Evolutionary conservation across 169 alveolate genomes (phyloP).

Genomic region (Hepatocystis sp.): DNA sequence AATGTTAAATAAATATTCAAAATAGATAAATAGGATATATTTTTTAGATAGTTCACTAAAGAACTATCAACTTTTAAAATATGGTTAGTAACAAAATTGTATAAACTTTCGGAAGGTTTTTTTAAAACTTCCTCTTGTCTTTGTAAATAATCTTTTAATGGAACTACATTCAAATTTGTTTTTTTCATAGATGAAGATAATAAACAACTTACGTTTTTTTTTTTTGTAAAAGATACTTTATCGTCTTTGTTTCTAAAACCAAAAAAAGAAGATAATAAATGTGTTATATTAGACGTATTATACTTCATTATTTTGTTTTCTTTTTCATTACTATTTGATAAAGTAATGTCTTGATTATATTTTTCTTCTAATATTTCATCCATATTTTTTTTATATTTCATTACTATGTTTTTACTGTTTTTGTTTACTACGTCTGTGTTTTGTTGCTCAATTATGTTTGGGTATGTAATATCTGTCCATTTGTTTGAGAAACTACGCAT

Average conservation of each 20-base stretch:
- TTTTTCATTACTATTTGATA: constrained; percentile 51
- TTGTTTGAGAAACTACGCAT: too few relatives aligned
- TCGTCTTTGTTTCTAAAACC: constrained; percentile 71
- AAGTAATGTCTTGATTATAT: too few relatives aligned
- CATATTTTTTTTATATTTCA: too few relatives aligned
- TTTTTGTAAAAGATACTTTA: constrained; percentile 53
- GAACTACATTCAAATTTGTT: constrained; percentile 29
- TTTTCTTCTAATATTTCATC: too few relatives aligned
- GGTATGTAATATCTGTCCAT: too few relatives aligned
- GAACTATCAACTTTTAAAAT: constrained; percentile 15
- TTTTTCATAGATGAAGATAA: constrained; percentile 13
- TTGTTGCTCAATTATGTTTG: too few relatives aligned
- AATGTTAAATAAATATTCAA: constrained; percentile 39
- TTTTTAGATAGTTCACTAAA: constrained; percentile 35
- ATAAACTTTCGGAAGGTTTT: constrained; percentile 46
- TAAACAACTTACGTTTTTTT: constrained; percentile 36
- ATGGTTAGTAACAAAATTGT: constrained; percentile 38
- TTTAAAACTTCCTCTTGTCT: constrained; percentile 62
- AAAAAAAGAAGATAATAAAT: constrained; percentile 46
- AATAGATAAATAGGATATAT: constrained; percentile 42
- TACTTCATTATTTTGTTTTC: constrained; percentile 49
- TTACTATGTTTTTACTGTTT: too few relatives aligned
- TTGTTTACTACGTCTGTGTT: too few relatives aligned
- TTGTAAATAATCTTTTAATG: constrained; percentile 62
- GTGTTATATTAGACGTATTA: constrained; percentile 66